phyloP scores from a whole-genome alignment of 2,329 filamentous ascomycete species.

The Aspergillus fumigatus region DNA sequence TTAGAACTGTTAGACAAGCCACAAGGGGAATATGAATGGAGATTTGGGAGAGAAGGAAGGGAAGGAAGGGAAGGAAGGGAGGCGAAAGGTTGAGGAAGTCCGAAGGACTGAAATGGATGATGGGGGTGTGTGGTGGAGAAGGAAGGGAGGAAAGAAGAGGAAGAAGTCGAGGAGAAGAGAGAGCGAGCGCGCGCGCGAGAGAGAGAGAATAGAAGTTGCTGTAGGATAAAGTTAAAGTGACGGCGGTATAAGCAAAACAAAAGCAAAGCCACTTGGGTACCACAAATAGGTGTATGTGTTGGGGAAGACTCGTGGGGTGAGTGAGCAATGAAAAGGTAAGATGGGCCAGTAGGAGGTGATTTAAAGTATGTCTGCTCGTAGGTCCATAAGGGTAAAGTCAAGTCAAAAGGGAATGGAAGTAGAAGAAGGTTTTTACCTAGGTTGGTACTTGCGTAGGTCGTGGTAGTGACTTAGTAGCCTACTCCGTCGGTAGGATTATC shows the following conservation, averaged over 20 bases:
- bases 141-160: conserved; percentile 17
- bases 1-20: conserved; percentile 5
- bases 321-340: neutral
- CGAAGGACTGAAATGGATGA: conserved; percentile 10
- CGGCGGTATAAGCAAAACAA: neutral
- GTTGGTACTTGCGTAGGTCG: neutral
- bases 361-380: neutral
- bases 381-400: neutral
- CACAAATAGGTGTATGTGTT: neutral
- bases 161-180: conserved; percentile 22
- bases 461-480: neutral
- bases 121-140: conserved; percentile 16
- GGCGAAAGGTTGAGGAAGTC: conserved; percentile 11
- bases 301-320: neutral
- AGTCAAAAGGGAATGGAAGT: conserved; percentile 1
- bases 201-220: neutral
- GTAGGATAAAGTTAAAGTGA: conserved; percentile 2
- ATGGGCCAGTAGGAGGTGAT: neutral
- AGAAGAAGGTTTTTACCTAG: neutral
- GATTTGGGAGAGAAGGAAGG: conserved; percentile 9
- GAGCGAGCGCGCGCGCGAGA: too few species aligned
- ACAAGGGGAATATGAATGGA: conserved; percentile 9
- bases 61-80: conserved; percentile 10
- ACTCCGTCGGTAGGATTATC: neutral
- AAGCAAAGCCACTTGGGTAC: neutral